Base-by-base conservation (phyloP, 2,329 filamentous ascomycete genomes). In the Emydomyces testavorans region DNA sequence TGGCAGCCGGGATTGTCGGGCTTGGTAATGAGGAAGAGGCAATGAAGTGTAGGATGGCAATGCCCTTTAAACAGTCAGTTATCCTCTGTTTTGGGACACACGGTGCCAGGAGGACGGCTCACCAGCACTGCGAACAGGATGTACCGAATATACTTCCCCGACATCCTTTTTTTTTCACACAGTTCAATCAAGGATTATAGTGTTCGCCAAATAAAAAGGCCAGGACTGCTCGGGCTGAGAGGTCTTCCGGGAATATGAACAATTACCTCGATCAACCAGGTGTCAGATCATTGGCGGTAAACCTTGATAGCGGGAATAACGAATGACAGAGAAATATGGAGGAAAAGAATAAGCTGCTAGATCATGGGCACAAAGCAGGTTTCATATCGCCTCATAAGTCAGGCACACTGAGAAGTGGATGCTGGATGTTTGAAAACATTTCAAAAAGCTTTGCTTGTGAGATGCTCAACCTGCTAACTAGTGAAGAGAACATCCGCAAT, bases 101-200 rank as follows among this genome's bases (percentile, higher is more conserved):
- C n/a, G n/a, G n/a, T n/a, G n/a, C 35, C 26, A 31, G 13, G 18
- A 41, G 41, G 50, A 21, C 21, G 37, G 73, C 83, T 61, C 76
- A 93, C 87, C 60, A 93, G 82, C 62, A 88, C 76, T 51, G 86
- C 84, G 62, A 93, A 79, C 62, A 92, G 75, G 65, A 94, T 72
- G 64, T 79, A 80, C 59, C 77, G 75, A 54, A 78, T 59, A 52
- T 65, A 65, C 54, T 60, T 61, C 18, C 56, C 57, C 36, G 61
- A 56, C 34, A 62, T 61, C 23, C 54, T 54, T 26, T 60, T 57
- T 61, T 65, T 65, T 10, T 34, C n/a, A 13, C 8, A n/a, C n/a
- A n/a, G n/a, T n/a, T n/a, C n/a, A n/a, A n/a, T n/a, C n/a, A n/a
- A n/a, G n/a, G n/a, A n/a, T n/a, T n/a, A n/a, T n/a, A n/a, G n/a